Evolutionary conservation across 2,329 filamentous ascomycete genomes (phyloP), one percentile per base, ranked within the genome.

Genomic region (Fusarium sp.): DNA sequence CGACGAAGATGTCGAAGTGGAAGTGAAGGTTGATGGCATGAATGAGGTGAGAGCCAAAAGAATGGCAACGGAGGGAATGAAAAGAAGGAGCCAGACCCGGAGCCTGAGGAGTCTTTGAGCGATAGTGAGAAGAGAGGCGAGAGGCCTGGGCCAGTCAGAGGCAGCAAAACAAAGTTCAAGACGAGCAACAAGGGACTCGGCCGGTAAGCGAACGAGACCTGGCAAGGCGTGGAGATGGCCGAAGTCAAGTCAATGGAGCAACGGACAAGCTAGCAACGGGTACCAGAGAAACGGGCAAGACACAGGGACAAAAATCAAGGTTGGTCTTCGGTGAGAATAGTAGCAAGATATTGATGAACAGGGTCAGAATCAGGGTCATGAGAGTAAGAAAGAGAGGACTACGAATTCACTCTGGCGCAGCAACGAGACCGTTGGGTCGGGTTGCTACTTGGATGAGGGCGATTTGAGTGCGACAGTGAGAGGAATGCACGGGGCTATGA

Each of bases 401-500:
- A 74, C 69, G 69, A 75, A 75, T 76, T 61, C 61, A 70, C 58
- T 61, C 65, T 70, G 70, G 62, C 74, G 61, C 60, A 76, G 74
- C 73, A 76, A 76, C 74, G 66, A 67, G 65, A 61, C 70, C 70
- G 74, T 76, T 76, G 42, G 38, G 42, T 28, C 45, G 50, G 35
- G 63, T 65, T 66, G 61, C 59, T 65, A 66, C 64, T 66, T 66
- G 64, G 61, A 39, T 18, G 65, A 70, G 58, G 63, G 63, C 58
- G 58, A 62, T 73, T 61, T 67, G 71, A 47, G 69, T 68, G 70
- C 61, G 61, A 66, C 64, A 51, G 55, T 42, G 74, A 62, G 70
- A 76, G 77, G 77, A 79, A 79, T 79, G 77, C 63, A 69, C 65
- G 72, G 70, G 74, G 66, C 75, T 71, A 74, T 75, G 75, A 71